Conservation (phyloP, 148 eudicot species). For the Vaccinium corymbosum region DNA sequence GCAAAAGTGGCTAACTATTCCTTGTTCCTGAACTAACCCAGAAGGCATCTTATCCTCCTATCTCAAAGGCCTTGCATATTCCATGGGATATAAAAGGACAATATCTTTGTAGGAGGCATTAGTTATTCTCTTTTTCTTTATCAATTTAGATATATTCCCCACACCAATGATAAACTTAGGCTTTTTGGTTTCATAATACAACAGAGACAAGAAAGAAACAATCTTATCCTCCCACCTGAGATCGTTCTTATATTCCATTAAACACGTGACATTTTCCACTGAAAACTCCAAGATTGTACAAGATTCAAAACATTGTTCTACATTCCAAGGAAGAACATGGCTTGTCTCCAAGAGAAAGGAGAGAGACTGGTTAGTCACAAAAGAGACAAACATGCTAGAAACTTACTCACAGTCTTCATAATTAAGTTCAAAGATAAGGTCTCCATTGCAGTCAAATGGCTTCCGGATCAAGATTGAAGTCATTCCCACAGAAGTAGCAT, state of each 20-base stretch:
- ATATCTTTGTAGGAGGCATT: neutral
- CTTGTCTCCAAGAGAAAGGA: neutral
- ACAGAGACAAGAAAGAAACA: neutral
- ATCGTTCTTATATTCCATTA: neutral
- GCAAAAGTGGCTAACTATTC: neutral
- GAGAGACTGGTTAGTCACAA: neutral
- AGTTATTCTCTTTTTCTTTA: neutral
- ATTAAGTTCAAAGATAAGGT: neutral
- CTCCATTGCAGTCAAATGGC: neutral
- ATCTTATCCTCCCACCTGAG: neutral
- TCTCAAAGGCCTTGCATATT: slow-evolving; percentile 2
- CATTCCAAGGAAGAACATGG: neutral
- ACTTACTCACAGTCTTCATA: neutral
- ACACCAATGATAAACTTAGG: neutral
- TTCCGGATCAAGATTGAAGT: neutral
- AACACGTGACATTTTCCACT: neutral
- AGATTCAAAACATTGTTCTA: neutral
- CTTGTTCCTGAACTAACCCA: neutral
- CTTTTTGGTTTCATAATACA: neutral
- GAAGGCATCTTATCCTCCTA: neutral
- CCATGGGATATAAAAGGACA: neutral
- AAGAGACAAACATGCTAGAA: neutral
- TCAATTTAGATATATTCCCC: neutral
- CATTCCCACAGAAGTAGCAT: neutral
- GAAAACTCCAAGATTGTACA: neutral